Conservation (phyloP, 1,284 basidiomycete species). For the Boletus smithii region DNA sequence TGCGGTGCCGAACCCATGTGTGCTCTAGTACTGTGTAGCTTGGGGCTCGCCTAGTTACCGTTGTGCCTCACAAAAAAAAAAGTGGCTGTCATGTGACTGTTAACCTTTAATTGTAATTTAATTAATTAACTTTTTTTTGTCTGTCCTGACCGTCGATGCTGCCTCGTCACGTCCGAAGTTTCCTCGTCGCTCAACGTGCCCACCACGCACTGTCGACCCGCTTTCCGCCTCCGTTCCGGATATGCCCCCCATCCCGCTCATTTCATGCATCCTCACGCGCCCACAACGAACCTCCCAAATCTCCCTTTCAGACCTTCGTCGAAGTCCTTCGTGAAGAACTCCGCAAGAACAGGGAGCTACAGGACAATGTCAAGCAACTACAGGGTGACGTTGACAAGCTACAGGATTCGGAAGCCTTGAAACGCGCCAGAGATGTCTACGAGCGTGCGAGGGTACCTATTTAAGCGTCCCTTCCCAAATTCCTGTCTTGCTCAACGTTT, state of each 20-base stretch:
- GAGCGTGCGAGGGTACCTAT: constrained; percentile 84
- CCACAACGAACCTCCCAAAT: constrained; percentile 72
- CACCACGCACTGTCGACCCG: constrained; percentile 16
- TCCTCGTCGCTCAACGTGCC: constrained; percentile 28
- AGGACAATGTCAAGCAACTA: constrained; percentile 95
- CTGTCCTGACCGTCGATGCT: constrained; percentile 20
- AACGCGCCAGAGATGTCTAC: constrained; percentile 84
- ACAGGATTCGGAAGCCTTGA: constrained; percentile 97
- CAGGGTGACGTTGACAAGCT: constrained; percentile 97
- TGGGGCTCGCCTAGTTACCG: too few species aligned
- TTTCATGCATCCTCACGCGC: constrained; percentile 69
- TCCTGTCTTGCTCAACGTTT: constrained; percentile 6
- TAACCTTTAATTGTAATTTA: not conserved
- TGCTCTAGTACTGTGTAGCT: too few species aligned
- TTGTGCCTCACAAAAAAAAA: too few species aligned
- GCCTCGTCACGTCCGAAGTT: constrained; percentile 32
- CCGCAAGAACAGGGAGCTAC: constrained; percentile 89
- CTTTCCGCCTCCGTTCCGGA: constrained; percentile 43
- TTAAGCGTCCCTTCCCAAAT: constrained; percentile 3
- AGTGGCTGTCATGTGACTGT: not conserved
- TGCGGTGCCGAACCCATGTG: too few species aligned
- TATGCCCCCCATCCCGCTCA: constrained; percentile 35
- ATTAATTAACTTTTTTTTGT: not conserved
- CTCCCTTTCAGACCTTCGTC: constrained; percentile 95
- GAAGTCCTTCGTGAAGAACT: constrained; percentile 92